These are phyloP conservation scores for Gossypium laxum DNA, from an alignment of 441 rosid genomes.

Conservation along the genomic window DNA sequence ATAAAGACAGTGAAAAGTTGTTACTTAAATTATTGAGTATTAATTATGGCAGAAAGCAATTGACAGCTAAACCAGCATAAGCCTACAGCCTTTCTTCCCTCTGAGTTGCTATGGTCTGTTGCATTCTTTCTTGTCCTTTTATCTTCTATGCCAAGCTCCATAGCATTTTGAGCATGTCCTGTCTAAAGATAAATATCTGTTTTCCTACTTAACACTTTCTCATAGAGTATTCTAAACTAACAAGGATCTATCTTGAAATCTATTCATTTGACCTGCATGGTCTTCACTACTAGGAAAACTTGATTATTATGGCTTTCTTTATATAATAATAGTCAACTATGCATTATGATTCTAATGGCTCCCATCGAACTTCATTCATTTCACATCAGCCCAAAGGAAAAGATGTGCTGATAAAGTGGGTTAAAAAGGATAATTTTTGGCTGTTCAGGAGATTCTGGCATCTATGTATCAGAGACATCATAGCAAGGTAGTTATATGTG, in stretches of 20 bases:
- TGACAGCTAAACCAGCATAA: background rate
- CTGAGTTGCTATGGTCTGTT: background rate
- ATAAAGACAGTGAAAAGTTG: background rate
- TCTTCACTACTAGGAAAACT: background rate
- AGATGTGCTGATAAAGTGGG: background rate
- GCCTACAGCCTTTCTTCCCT: background rate
- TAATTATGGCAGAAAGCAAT: background rate
- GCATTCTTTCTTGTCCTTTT: background rate
- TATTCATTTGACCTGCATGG: background rate
- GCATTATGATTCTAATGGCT: background rate
- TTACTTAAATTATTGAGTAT: background rate
- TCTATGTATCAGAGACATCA: conserved; percentile 13
- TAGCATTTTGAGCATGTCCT: background rate
- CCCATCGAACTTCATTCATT: conserved; percentile 10
- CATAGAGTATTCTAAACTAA: background rate
- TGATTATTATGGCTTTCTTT: background rate
- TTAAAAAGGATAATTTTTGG: conserved; percentile 8
- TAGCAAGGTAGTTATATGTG: conserved; percentile 4
- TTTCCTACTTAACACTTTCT: background rate
- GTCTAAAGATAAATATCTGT: background rate
- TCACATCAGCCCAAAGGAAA: conserved; percentile 16
- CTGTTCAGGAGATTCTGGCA: conserved; percentile 11
- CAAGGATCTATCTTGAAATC: background rate
- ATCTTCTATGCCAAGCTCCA: background rate
- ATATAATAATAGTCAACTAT: background rate